These are phyloP conservation scores for Panaeolus cyanescens DNA, from an alignment of 768 basidiomycete genomes.

Conservation along the genomic window DNA sequence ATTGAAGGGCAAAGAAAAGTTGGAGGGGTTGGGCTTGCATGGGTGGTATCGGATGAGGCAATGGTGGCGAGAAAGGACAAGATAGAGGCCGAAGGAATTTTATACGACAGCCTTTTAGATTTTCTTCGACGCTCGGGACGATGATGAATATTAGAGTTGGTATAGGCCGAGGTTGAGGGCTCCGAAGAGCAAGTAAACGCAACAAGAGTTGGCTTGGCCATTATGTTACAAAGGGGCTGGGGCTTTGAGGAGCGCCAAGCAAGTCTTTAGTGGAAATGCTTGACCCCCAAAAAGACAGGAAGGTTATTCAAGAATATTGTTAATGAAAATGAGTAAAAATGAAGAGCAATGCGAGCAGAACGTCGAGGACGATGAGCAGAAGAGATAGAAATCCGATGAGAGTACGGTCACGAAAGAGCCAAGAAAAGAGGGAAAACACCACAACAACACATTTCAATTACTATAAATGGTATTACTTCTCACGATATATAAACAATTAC, in stretches of 20 bases:
- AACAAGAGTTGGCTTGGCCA: constrained; percentile 57
- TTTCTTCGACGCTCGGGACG: constrained; percentile 18
- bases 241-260: constrained; percentile 38
- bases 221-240: constrained; percentile 37
- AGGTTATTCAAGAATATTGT: background rate
- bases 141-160: constrained; percentile 18
- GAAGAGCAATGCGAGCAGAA: constrained; percentile 11
- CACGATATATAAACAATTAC: constrained; percentile 10
- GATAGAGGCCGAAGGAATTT: constrained; percentile 48
- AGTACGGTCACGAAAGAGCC: constrained; percentile 8
- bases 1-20: constrained; percentile 62
- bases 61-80: constrained; percentile 61
- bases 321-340: background rate
- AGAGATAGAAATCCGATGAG: constrained; percentile 21
- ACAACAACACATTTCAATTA: constrained; percentile 9
- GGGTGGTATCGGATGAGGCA: constrained; percentile 45
- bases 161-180: constrained; percentile 17
- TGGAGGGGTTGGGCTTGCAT: constrained; percentile 56
- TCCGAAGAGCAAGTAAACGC: constrained; percentile 24
- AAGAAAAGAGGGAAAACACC: constrained; percentile 17
- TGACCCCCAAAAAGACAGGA: constrained; percentile 2
- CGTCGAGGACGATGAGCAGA: constrained; percentile 15
- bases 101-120: constrained; percentile 2
- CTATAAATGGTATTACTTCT: constrained; percentile 5
- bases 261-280: constrained; percentile 29